Evolutionary conservation across 768 basidiomycete genomes (phyloP).

Genomic region (Psilocybe cyanescens): DNA sequence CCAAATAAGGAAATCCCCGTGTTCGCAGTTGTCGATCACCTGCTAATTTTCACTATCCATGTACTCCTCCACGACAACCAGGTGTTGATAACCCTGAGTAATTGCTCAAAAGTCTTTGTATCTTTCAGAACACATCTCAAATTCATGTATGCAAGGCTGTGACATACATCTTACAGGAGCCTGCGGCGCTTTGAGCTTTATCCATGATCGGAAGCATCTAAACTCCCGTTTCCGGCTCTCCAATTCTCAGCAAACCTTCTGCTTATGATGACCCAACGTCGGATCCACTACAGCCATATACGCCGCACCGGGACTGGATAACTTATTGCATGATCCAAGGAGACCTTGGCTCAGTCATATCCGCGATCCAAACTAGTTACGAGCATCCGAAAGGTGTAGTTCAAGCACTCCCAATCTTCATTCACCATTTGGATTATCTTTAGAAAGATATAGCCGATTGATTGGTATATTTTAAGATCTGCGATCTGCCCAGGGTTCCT

Average conservation of each 20-base stretch:
- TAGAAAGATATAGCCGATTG: constrained; percentile 3
- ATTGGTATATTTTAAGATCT: constrained; percentile 14
- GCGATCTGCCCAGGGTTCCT: constrained; percentile 5
- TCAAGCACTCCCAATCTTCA: background rate
- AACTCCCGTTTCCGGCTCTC: constrained; percentile 2
- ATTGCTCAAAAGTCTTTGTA: background rate
- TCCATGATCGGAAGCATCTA: background rate
- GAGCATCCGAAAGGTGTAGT: background rate
- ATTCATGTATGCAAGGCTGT: too few relatives aligned
- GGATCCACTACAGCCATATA: background rate
- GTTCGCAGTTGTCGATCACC: background rate
- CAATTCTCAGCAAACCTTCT: constrained; percentile 6
- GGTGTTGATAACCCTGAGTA: constrained; percentile 3
- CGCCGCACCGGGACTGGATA: constrained; percentile 3
- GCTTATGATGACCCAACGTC: constrained; percentile 13
- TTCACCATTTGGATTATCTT: background rate
- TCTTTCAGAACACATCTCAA: background rate
- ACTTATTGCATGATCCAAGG: too few relatives aligned
- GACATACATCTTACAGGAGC: background rate
- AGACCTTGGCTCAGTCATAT: background rate
- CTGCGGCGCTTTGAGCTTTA: background rate
- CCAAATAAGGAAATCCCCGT: background rate
- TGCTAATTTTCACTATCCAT: background rate
- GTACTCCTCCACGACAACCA: constrained; percentile 1
- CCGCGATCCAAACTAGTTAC: background rate